These are phyloP conservation scores for Aureobasidium pullulans DNA, from an alignment of 2,329 filamentous ascomycete genomes.

Conservation along the genomic window DNA sequence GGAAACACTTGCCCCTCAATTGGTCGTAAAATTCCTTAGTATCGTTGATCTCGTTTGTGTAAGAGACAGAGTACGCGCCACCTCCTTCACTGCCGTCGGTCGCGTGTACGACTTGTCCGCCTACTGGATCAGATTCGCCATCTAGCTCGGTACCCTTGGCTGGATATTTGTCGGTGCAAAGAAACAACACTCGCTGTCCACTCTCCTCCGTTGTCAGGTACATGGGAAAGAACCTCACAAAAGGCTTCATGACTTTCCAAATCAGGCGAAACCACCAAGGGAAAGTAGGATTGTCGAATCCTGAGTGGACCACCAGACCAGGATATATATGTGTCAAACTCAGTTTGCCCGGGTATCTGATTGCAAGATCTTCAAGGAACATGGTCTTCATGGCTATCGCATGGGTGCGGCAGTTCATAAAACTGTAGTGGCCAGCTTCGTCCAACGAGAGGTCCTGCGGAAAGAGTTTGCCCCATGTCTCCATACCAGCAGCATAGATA, in stretches of 20 bases:
- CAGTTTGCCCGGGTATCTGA: constrained; percentile 16
- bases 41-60: constrained; percentile 14
- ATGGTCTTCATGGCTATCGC: constrained; percentile 20
- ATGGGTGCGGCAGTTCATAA: constrained; percentile 17
- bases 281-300: constrained; percentile 12
- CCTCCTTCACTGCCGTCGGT: constrained; percentile 16
- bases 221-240: constrained; percentile 14
- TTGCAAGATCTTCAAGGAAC: constrained; percentile 19
- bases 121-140: neutral
- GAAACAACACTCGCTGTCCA: constrained; percentile 19
- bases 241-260: constrained; percentile 1
- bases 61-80: constrained; percentile 17
- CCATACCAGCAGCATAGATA: constrained; percentile 20
- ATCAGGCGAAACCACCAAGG: constrained; percentile 18
- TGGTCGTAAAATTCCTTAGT: neutral
- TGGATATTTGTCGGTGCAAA: constrained; percentile 14
- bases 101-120: neutral
- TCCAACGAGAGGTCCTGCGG: constrained; percentile 19
- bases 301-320: constrained; percentile 19
- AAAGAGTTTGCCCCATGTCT: constrained; percentile 9
- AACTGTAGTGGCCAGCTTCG: constrained; percentile 14
- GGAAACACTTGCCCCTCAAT: neutral
- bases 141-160: neutral
- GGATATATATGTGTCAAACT: constrained; percentile 19
- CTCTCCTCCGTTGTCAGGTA: constrained; percentile 11